phyloP scores from a whole-genome alignment of 1,139 yeast genomes.

The Saccharomyces pastorianus region DNA sequence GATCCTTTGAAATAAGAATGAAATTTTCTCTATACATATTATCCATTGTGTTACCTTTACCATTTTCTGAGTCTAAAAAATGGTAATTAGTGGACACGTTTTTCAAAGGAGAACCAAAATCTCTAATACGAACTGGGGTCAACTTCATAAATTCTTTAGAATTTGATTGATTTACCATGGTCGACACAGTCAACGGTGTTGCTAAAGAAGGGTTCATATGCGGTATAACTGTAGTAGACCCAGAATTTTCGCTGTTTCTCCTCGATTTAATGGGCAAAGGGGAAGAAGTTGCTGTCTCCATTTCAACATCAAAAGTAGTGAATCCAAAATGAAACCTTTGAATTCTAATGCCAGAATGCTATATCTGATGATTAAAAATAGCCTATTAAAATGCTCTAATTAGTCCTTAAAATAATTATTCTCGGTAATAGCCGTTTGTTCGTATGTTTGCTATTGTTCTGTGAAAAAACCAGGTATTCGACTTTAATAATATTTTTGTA shows the following conservation, averaged over 20 bases:
- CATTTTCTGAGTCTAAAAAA: conserved; percentile 1
- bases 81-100: conserved; percentile 2
- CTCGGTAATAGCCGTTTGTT: background rate
- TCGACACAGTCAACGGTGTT: background rate
- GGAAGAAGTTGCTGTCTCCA: background rate
- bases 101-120: conserved; percentile 17
- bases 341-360: background rate
- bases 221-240: conserved; percentile 1
- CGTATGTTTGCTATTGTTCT: background rate
- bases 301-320: background rate
- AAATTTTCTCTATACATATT: conserved; percentile 29
- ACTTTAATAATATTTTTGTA: background rate
- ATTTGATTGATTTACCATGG: conserved; percentile 2
- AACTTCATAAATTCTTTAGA: conserved; percentile 17
- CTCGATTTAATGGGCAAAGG: background rate
- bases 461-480: background rate
- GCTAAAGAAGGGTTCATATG: background rate
- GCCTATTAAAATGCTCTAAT: background rate
- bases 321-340: background rate
- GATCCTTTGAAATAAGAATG: conserved; percentile 29
- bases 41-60: conserved; percentile 3
- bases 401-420: background rate
- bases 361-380: background rate
- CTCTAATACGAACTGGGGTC: conserved; percentile 21
- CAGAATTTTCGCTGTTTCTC: background rate